Base-by-base conservation (phyloP, 768 basidiomycete species). In the Suillus placidus region DNA sequence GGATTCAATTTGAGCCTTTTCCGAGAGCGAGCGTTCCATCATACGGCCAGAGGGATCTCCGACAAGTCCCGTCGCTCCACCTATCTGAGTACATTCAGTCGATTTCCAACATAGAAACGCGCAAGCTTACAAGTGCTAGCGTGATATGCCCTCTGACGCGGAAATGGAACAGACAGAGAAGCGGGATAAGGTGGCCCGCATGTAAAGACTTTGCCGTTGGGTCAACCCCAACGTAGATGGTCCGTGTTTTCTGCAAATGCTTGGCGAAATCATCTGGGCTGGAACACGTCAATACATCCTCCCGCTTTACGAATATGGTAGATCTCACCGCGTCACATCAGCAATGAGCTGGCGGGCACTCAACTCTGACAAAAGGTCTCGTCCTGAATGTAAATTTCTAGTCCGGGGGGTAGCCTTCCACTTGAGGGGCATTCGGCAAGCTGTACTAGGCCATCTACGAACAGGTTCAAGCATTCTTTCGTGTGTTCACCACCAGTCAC, bases 1-100 rank as follows among this genome's bases (percentile, higher is more conserved):
- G 61, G 79, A 68, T 45, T 86, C 81, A 4, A 95, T 85, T 60
- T 86, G 82, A 12, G 83, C 76, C 14, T 78, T 76, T 42, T 88
- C 82, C 6, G 94, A 85, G 4, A 87, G 82, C 62, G 88, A 85
- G 26, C 97, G 88, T 77, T 97, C 97, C 0, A 87, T 87, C 6
- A 85, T 83, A 42, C 96, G 85, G 2, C 97, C 97, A 5, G 96
- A 97, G 9, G 97, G 97, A 74, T 99, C 97, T 7, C 97, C 97
- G 54, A 99, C 90, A n/a, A 91, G 88, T 10, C 95, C 97, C 0
- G 97, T 99, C 10, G 95, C 96, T 1, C 95, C 95, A 38, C 97
- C 97, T 74, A 98, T 92, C 97, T 99, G 72, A 40, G 13, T 14
- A n/a, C 45, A 58, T 32, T 68, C 58, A 62, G 35, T 32, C 12